Evolutionary conservation across 257 asterid species (phyloP).

Genomic region (Solanum clarkiae): DNA sequence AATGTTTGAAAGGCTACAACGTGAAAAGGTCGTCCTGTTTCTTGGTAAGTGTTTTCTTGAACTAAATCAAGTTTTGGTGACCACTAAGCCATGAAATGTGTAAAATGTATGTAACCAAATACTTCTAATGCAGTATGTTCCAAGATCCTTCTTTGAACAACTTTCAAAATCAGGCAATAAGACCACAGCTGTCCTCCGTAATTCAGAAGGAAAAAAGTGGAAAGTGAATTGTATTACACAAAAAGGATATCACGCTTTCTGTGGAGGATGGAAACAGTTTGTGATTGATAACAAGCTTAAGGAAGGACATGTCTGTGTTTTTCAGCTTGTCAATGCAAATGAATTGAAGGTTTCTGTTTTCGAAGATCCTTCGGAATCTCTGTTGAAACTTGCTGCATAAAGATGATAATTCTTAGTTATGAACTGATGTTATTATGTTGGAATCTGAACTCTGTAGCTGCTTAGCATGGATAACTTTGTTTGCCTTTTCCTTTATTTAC

Average conservation of each 20-base stretch:
- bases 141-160: neutral
- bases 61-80: neutral
- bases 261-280: conserved; percentile 9
- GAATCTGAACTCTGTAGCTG: neutral
- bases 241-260: neutral
- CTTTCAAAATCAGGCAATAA: neutral
- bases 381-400: neutral
- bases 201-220: neutral
- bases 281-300: neutral
- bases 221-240: neutral
- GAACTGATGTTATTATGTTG: neutral
- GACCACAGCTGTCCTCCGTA: neutral
- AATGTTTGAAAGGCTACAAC: neutral
- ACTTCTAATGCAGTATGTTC: neutral
- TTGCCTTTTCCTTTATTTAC: neutral
- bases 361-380: neutral
- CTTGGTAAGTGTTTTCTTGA: conserved; percentile 1
- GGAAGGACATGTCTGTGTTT: conserved; percentile 10
- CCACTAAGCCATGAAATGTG: neutral
- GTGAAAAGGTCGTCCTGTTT: neutral
- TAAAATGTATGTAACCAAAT: neutral
- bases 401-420: neutral
- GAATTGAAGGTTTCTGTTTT: neutral
- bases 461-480: neutral
- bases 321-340: neutral